Evolutionary conservation across 208 protist species (phyloP).

Genomic region (Entamoeba histolytica): DNA sequence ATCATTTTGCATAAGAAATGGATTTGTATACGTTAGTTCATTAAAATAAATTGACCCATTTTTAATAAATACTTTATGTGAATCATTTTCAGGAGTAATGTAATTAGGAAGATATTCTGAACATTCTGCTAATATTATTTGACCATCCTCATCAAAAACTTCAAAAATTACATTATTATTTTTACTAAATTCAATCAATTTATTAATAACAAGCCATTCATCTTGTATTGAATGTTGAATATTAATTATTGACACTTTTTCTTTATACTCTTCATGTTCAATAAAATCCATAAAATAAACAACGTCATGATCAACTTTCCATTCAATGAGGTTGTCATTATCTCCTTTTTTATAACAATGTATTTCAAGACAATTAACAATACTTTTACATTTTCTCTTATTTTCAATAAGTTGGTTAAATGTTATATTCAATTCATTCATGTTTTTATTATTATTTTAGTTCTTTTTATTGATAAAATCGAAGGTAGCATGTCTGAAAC

Average conservation of each 20-base stretch:
- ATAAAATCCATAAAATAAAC: no score
- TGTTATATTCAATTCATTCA: no score
- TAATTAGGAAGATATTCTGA: background rate
- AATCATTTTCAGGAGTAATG: background rate
- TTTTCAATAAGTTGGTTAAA: no score
- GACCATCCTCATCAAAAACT: background rate
- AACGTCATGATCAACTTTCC: no score
- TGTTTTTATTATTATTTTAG: no score
- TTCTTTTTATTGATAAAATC: no score
- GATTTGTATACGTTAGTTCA: background rate
- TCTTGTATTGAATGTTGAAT: background rate
- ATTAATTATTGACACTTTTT: background rate
- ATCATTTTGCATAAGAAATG: background rate
- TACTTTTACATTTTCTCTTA: no score
- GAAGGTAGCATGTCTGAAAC: no score
- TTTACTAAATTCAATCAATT: background rate
- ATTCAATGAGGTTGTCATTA: no score
- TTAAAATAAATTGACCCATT: background rate
- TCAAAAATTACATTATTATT: background rate
- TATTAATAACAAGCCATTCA: background rate
- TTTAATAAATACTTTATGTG: background rate
- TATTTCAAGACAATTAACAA: no score
- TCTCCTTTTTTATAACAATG: no score
- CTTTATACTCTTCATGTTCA: no score
- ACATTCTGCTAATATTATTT: background rate